phyloP scores from a whole-genome alignment of 192 early-diverging fungal species.

The Rhizophagus sp. region DNA sequence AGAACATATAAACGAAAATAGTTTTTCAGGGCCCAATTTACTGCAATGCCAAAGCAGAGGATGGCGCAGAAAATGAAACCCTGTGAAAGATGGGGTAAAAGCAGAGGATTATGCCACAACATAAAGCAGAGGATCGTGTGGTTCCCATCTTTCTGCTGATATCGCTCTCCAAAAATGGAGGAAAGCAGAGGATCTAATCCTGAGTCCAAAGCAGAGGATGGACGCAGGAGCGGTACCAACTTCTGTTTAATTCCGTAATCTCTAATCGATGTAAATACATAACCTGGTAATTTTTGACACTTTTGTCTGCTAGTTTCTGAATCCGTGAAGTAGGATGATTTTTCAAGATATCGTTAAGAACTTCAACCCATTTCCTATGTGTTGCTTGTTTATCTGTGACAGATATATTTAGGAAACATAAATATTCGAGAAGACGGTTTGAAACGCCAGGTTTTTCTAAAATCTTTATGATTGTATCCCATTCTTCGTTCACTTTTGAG shows the following conservation, averaged over 20 bases:
- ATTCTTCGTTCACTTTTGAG: neutral
- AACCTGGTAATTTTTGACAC: neutral
- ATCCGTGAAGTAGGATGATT: neutral
- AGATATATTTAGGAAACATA: constrained; percentile 2
- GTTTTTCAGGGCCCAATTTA: neutral
- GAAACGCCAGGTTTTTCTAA: neutral
- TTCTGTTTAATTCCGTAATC: no score
- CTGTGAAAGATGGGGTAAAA: neutral
- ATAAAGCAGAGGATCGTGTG: no score
- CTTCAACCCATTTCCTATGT: neutral
- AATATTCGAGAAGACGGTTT: neutral
- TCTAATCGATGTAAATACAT: neutral
- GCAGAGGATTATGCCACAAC: neutral
- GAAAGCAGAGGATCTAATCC: neutral
- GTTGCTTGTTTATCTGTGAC: constrained; percentile 10
- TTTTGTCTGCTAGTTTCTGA: neutral
- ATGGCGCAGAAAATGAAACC: neutral
- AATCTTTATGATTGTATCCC: neutral
- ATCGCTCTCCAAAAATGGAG: no score
- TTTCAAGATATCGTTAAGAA: neutral
- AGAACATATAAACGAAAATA: neutral
- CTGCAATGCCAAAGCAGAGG: constrained; percentile 10
- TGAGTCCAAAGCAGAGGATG: neutral
- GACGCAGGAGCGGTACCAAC: neutral
- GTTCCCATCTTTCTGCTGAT: no score